Evolutionary conservation across 192 early-diverging fungal species (phyloP), one percentile per base, ranked within the genome.

Genomic region (Entomortierella beljakovae): DNA sequence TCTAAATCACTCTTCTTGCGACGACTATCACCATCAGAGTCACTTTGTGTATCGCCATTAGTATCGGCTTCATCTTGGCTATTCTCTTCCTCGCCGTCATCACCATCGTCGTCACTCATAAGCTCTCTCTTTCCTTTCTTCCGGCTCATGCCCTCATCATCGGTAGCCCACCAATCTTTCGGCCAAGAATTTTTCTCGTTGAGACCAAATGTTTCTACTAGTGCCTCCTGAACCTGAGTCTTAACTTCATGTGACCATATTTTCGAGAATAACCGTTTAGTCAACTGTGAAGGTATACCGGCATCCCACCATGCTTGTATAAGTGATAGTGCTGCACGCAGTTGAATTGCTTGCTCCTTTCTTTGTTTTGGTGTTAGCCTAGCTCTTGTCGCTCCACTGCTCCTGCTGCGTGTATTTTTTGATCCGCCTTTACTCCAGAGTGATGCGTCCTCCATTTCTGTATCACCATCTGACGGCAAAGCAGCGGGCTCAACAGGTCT

Each of bases 101-200:
- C 31, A 18, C 22, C 57, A 25, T 51, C 33, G 20, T 59, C 53
- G 25, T 59, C 48, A 3, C 42, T n/a, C 13, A 29, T 46, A 0
- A 29, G 52, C 1, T 46, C 53, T 46, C 43, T 11, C 43, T 20
- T 46, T 46, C 43, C 37, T 16, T 46, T 46, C 15, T 20, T 11
- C 43, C 43, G 43, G 0, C 57, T 57, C 7, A 38, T 50, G 5
- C 52, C 57, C 1, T 66, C 65, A 32, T 81, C 80, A 18, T 83
- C 81, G 23, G 55, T 48, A 20, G 55, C 34, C 46, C 63, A 69
- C 63, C 63, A 72, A n/a, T 69, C 52, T 2, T 59, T 51, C 2
- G 64, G 54, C 86, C 86, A 87, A 18, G 62, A 53, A 11, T 79
- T 63, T 43, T 83, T 49, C 34, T 72, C 68, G 11, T 59, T 71